A percentile compares a stretch with the other conserved stretches of the same genome.
Conservation (phyloP, 176 grass and related monocot genomes). For the Rhipidocladum racemiflorum region DNA sequence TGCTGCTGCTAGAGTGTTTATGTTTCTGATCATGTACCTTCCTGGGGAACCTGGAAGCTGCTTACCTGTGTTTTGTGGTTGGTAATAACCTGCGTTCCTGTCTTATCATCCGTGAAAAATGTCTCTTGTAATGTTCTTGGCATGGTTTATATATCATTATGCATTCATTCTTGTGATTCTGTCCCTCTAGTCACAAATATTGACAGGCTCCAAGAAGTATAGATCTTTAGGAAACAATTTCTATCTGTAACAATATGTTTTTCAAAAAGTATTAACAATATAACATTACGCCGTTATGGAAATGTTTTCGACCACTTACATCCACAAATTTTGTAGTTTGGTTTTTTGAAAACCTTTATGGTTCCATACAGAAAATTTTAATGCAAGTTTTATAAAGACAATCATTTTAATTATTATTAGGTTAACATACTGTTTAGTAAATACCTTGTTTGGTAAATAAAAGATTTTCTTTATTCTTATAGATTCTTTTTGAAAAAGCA, state of each 20-base stretch:
- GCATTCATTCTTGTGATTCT: not conserved
- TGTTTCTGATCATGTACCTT: not conserved
- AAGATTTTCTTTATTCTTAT: not conserved
- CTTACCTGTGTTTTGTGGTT: not conserved
- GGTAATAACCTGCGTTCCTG: slow-evolving; percentile 29
- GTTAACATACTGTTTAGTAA: not conserved
- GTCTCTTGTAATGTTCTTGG: not conserved
- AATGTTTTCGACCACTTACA: not conserved
- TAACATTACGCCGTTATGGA: not conserved
- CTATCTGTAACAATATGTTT: not conserved
- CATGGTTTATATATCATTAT: not conserved
- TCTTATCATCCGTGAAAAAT: not conserved
- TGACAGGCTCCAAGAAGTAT: not conserved
- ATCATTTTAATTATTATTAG: not conserved
- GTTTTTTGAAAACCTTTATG: not conserved
- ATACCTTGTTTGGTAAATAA: not conserved
- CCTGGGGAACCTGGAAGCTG: not conserved
- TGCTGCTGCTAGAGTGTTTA: not conserved
- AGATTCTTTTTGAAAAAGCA: not conserved
- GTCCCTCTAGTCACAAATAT: not conserved
- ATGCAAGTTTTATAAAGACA: not conserved
- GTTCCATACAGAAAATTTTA: not conserved
- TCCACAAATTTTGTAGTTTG: not conserved
- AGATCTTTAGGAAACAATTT: not conserved
- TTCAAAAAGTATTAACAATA: not conserved